Evolutionary conservation across 2,329 filamentous ascomycete species (phyloP), one percentile per base, ranked within the genome.

Genomic region (Dryadomyces sulphureus): DNA sequence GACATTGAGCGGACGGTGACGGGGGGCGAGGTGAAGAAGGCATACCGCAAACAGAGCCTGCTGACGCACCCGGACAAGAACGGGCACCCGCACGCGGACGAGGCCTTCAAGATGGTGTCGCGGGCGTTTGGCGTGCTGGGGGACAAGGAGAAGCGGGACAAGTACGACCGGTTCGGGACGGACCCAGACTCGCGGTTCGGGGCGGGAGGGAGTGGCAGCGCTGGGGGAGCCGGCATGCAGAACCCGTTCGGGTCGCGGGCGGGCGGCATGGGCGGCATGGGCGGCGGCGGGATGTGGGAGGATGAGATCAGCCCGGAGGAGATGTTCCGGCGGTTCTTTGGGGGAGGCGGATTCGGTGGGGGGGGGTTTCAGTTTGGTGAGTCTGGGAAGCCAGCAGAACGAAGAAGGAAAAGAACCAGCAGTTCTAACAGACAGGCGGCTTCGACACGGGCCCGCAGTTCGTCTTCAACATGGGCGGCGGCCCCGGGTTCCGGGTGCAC

Each of bases 41-140:
- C 92, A 7, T 98, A 98, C 66, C 78, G 90, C 59, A 96, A 94
- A 67, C 74, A 93, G 61, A 92, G 84, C 60, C 69, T 98, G 57
- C 72, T 96, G 59, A 98, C 92, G 49, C 92, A 98, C 70, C 92
- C 92, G 52, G 92, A 98, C 70, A 98, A 98, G 71, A 98, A 98
- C 72, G 89, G 89, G 43, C 89, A 95, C 62, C 81, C 90, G 34
- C 79, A 93, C 49, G 90, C 92, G 46, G 92, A 95, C 61, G 92
- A 98, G 68, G 92, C 92, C 27, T 98, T 98, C 69, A 98, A 98
- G 70, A 84, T 95, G 84, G 88, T 98, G 21, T 84, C 86, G 57
- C 76, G 87, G 56, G 92, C 92, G 16, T 98, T 98, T 62, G 84
- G 93, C 55, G 79, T 96, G 45, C 70, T 98, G 42, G 90, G 87